These are phyloP conservation scores for Penicillium sp. DNA, from an alignment of 2,329 filamentous ascomycete genomes.

Conservation along the genomic window DNA sequence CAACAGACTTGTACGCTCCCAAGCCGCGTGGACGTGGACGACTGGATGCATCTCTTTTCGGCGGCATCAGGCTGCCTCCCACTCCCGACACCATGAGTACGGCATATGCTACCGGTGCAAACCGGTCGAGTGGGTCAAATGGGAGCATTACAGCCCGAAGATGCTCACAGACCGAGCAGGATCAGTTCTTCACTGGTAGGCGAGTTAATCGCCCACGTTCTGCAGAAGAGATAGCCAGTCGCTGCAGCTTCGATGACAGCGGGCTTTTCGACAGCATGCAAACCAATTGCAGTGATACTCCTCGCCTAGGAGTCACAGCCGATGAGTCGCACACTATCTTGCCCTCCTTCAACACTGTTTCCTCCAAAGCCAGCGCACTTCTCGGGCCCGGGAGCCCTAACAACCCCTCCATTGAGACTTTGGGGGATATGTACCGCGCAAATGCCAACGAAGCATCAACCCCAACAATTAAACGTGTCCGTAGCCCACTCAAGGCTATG, in stretches of 20 bases:
- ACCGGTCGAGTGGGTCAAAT: slow-evolving; percentile 27
- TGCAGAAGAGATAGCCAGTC: slow-evolving; percentile 33
- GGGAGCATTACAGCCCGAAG: slow-evolving; percentile 35
- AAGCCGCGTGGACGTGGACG: slow-evolving; percentile 28
- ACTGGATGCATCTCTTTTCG: slow-evolving; percentile 34
- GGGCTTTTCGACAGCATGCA: slow-evolving; percentile 31
- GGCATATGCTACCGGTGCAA: slow-evolving; percentile 29
- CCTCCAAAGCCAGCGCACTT: slow-evolving; percentile 26
- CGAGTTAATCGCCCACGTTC: slow-evolving; percentile 33
- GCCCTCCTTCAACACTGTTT: slow-evolving; percentile 30
- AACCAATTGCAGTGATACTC: slow-evolving; percentile 33
- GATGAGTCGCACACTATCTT: slow-evolving; percentile 32
- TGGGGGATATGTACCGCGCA: slow-evolving; percentile 20
- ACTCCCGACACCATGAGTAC: slow-evolving; percentile 47
- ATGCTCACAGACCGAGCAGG: slow-evolving; percentile 16
- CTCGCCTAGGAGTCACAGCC: slow-evolving; percentile 22
- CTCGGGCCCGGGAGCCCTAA: slow-evolving; percentile 25
- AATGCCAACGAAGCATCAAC: slow-evolving; percentile 22
- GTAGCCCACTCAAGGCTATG: slow-evolving; percentile 19
- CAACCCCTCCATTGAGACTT: slow-evolving; percentile 22
- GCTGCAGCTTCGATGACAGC: slow-evolving; percentile 32
- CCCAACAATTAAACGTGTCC: slow-evolving; percentile 23
- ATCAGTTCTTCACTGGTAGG: slow-evolving; percentile 23
- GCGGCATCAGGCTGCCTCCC: slow-evolving; percentile 36
- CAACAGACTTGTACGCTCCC: slow-evolving; percentile 25